Evolutionary conservation across 352 stramenopile species (phyloP), one percentile per base, ranked within the genome.

Genomic region (Elongisporangium prolatum): DNA sequence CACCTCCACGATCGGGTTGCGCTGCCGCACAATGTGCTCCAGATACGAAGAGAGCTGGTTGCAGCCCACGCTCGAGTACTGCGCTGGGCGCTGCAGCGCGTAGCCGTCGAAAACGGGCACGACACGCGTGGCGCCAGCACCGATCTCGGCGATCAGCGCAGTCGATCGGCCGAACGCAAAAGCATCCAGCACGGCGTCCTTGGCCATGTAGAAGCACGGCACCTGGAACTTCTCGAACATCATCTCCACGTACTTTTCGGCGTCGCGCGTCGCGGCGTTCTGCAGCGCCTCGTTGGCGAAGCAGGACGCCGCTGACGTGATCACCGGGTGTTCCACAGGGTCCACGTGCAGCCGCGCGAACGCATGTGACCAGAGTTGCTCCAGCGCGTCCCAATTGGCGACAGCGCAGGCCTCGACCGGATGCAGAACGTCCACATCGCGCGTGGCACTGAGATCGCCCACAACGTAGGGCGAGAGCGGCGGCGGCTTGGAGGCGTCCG

Each of bases 211-310:
- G 63, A 96, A 93, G 14, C 87, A 87, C 14, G 89, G 89, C 20
- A 91, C 78, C 44, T 85, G 68, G 60, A 98, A 97, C 54, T 71
- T 92, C 68, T 98, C 93, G 60, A 98, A 97, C 76, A 98, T 95
- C 63, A 98, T 81, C 71, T 96, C 84, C 61, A 91, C 65, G 68
- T 95, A 93, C 64, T 90, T 88, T 21, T 88, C 75, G 21, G 72
- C 67, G 59, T 93, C 86, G n/a, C 71, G 63, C 20, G 72, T 67
- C 13, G 71, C 75, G 2, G 77, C 75, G 48, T 73, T 84, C 37
- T 77, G 72, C 56, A 86, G 67, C 59, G 75, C 78, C 53, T 88
- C 84, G 61, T 77, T 91, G 50, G 77, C 79, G 60, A 89, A 91
- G 60, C 86, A 93, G 10, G 84, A 80, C 20, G 87, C 77, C 16